Conservation (phyloP, 495 filamentous ascomycete genomes). For the Tuber umbilicatum region DNA sequence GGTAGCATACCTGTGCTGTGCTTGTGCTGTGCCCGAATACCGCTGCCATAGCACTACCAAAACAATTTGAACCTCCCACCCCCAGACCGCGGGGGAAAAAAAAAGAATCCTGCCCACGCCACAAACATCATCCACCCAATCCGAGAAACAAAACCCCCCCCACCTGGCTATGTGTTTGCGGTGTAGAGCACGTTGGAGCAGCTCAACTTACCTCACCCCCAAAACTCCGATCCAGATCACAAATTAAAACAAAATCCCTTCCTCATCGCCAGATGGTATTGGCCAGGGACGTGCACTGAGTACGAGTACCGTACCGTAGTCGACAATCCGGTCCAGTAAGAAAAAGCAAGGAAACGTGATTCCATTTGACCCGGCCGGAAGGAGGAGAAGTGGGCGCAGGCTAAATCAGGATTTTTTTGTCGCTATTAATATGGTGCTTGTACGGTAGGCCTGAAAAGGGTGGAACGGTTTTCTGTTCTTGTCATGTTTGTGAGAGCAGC, state of each 20-base stretch:
- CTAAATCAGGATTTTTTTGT: background rate
- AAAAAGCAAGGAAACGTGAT: background rate
- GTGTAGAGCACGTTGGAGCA: background rate
- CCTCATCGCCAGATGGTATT: background rate
- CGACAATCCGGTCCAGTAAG: background rate
- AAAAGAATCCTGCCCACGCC: background rate
- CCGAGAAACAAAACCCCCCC: background rate
- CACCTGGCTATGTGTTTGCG: background rate
- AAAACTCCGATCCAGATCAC: background rate
- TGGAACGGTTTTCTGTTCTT: background rate
- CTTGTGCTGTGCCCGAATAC: background rate
- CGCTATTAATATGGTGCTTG: no score
- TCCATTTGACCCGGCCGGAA: background rate
- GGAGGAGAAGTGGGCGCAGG: background rate
- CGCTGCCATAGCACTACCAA: background rate
- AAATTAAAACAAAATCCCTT: slow-evolving; percentile 1
- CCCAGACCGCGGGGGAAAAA: background rate
- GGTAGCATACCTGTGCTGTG: no score
- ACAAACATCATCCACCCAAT: background rate
- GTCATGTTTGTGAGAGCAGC: background rate
- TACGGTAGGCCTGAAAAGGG: background rate
- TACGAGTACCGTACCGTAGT: background rate
- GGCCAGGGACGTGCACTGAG: background rate
- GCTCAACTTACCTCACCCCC: background rate
- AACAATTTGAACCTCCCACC: background rate